A percentile compares a stretch with the other conserved stretches of the same genome.
phyloP scores from a whole-genome alignment of 305 asterid species.

The Rubia occidens region DNA sequence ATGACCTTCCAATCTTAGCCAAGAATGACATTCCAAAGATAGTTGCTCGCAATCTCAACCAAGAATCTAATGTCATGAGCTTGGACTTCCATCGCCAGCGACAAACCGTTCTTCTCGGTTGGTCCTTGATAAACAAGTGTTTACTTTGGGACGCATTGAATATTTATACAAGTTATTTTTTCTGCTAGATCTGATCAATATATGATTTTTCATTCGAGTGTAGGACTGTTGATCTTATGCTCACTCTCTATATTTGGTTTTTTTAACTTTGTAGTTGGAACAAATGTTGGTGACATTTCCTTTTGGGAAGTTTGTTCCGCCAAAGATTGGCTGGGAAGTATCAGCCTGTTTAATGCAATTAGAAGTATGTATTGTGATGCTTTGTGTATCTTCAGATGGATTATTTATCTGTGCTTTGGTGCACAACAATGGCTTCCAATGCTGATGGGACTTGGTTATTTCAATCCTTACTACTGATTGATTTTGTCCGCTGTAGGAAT shows the following conservation, averaged over 20 bases:
- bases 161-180: not conserved
- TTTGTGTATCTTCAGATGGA: not conserved
- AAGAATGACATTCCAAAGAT: conserved; percentile 92
- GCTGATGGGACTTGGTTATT: conserved; percentile 88
- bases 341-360: conserved; percentile 68
- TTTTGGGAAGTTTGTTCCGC: conserved; percentile 92
- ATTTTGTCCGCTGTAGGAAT: no score
- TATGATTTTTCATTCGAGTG: not conserved
- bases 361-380: conserved; percentile 35
- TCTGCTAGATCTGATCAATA: no score
- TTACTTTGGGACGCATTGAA: not conserved
- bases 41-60: conserved; percentile 70
- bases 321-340: conserved; percentile 85
- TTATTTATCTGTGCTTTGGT: conserved; percentile 59
- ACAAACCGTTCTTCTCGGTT: conserved; percentile 91
- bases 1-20: no score
- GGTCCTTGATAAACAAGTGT: conserved; percentile 12
- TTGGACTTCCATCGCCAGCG: conserved; percentile 98
- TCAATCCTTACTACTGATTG: not conserved
- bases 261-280: conserved; percentile 59
- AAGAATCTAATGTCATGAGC: conserved; percentile 97
- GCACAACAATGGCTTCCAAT: conserved; percentile 92
- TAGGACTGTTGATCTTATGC: not conserved
- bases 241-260: not conserved
- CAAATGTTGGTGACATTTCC: conserved; percentile 95